A percentile compares a stretch with the other conserved stretches of the same genome.
These are phyloP conservation scores for Trichosporon coremiiforme DNA, from an alignment of 1,284 basidiomycete genomes.

Conservation along the genomic window DNA sequence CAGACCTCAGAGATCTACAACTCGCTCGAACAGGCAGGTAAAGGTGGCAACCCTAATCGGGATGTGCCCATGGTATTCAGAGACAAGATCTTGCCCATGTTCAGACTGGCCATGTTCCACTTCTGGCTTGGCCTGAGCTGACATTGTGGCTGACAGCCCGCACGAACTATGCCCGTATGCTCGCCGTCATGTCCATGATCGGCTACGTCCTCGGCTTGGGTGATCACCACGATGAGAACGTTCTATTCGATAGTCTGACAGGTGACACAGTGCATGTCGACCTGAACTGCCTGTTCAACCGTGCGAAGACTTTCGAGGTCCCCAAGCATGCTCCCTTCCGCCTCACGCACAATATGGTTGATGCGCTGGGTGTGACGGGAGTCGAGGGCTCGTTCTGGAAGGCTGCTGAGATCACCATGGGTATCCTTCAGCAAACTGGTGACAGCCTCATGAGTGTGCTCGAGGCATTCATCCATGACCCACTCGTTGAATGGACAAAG, in stretches of 20 bases:
- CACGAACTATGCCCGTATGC: constrained; percentile 80
- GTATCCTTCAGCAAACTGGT: constrained; percentile 83
- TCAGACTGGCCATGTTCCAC: constrained; percentile 80
- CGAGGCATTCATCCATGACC: constrained; percentile 97
- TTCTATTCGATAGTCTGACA: constrained; percentile 82
- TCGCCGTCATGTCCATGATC: constrained; percentile 98
- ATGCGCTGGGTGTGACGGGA: constrained; percentile 90
- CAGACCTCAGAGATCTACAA: constrained; percentile 62
- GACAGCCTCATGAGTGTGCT: constrained; percentile 95
- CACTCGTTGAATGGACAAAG: constrained; percentile 93
- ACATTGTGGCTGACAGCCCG: constrained; percentile 90
- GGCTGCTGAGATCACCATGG: constrained; percentile 88
- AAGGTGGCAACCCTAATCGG: constrained; percentile 5
- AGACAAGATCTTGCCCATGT: constrained; percentile 66
- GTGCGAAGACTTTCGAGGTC: constrained; percentile 85
- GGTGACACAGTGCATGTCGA: constrained; percentile 97
- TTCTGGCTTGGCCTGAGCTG: constrained; percentile 95
- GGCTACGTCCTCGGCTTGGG: constrained; percentile 95
- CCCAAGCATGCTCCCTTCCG: constrained; percentile 95
- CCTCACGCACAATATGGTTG: constrained; percentile 90
- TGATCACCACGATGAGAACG: constrained; percentile 98
- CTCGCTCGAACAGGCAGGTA: constrained; percentile 55
- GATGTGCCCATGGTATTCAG: constrained; percentile 60
- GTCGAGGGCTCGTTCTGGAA: constrained; percentile 93
- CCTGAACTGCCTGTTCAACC: constrained; percentile 98